phyloP scores from a whole-genome alignment of 345 rosid species.

The Conringia planisiliqua region DNA sequence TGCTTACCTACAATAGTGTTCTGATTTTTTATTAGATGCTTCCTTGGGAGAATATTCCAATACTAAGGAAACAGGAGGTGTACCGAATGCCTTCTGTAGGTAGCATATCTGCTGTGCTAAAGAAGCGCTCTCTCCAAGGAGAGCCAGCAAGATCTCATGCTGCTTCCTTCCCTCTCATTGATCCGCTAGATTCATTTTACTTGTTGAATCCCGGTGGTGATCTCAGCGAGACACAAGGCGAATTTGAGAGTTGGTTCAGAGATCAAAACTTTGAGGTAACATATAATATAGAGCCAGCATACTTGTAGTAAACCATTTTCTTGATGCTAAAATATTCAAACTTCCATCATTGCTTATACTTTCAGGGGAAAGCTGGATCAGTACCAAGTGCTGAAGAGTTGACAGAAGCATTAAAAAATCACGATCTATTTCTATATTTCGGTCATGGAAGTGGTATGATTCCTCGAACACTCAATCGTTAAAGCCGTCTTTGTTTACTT shows the following conservation, averaged over 20 bases:
- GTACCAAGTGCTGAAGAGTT: constrained; percentile 68
- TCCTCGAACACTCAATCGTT: neutral
- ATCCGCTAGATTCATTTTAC: constrained; percentile 88
- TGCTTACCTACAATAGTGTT: neutral
- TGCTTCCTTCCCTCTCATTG: constrained; percentile 63
- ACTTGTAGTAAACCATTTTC: neutral
- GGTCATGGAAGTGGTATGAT: constrained; percentile 95
- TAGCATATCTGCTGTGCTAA: constrained; percentile 54
- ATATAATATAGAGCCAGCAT: neutral
- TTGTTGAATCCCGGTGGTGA: constrained; percentile 89
- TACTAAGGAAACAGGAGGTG: constrained; percentile 76
- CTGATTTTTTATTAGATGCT: constrained; percentile 63
- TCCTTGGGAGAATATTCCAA: constrained; percentile 96
- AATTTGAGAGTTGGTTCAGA: constrained; percentile 82
- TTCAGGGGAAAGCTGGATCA: constrained; percentile 84
- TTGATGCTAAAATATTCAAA: neutral
- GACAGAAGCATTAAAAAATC: constrained; percentile 63
- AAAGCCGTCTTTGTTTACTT: neutral
- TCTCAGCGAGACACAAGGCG: constrained; percentile 54
- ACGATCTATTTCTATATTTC: constrained; percentile 84
- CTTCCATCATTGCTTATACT: neutral
- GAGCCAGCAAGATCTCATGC: constrained; percentile 36
- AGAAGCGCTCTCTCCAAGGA: constrained; percentile 43
- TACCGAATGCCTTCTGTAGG: constrained; percentile 96
- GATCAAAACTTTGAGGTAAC: constrained; percentile 78